phyloP scores from a whole-genome alignment of 2,329 filamentous ascomycete genomes.

The Colletotrichum magnum region DNA sequence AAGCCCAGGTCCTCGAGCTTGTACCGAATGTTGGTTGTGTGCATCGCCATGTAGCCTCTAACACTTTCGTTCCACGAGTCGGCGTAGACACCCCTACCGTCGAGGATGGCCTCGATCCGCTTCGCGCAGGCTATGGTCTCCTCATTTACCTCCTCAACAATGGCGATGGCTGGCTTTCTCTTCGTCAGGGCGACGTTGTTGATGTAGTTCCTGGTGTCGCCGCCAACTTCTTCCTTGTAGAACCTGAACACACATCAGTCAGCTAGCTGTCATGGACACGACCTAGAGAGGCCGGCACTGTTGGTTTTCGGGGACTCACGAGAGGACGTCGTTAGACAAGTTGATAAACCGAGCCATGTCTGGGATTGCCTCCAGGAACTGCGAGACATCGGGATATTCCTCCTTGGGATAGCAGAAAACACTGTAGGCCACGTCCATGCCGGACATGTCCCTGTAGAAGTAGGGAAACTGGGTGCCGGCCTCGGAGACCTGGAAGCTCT shows the following conservation, averaged over 20 bases:
- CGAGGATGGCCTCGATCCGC: conserved; percentile 39
- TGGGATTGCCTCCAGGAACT: conserved; percentile 43
- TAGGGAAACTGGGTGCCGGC: conserved; percentile 42
- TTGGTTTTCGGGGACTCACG: conserved; percentile 36
- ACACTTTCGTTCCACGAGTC: conserved; percentile 41
- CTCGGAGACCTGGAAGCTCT: conserved; percentile 38
- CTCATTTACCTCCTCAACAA: conserved; percentile 35
- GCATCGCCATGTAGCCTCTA: conserved; percentile 42
- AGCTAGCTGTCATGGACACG: background rate
- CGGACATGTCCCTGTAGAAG: conserved; percentile 42
- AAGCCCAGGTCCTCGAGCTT: conserved; percentile 41
- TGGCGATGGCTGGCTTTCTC: conserved; percentile 19
- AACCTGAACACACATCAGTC: conserved; percentile 33
- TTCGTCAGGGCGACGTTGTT: conserved; percentile 40
- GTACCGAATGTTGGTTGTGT: conserved; percentile 43
- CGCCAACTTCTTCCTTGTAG: conserved; percentile 43
- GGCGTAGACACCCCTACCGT: conserved; percentile 41
- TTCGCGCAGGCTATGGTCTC: conserved; percentile 38
- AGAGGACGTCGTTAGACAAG: conserved; percentile 44
- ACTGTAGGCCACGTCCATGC: conserved; percentile 43
- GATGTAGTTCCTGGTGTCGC: conserved; percentile 42
- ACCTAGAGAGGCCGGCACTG: background rate
- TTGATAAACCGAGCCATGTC: conserved; percentile 44
- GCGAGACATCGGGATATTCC: conserved; percentile 40
- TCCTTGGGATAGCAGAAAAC: conserved; percentile 44